Evolutionary conservation across 2,329 filamentous ascomycete species (phyloP).

Genomic region (Diplocarpon rosae): DNA sequence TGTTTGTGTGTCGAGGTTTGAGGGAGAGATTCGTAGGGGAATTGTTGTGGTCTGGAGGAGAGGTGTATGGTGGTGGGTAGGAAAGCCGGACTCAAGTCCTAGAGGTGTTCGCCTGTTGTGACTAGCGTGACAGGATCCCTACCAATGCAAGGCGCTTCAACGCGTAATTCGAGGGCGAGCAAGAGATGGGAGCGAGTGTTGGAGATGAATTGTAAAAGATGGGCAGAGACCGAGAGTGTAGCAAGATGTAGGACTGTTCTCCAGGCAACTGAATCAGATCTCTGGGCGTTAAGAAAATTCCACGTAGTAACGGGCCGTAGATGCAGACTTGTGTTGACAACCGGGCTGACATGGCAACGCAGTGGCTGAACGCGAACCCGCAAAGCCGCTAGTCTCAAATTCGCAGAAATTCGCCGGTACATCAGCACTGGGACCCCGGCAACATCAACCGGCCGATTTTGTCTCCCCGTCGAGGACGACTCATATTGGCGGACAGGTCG

Average conservation of each 20-base stretch:
- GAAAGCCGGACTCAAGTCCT: not conserved
- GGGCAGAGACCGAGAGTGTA: not conserved
- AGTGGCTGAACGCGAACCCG: conserved; percentile 8
- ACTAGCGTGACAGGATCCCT: conserved; percentile 6
- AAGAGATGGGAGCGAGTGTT: conserved; percentile 1
- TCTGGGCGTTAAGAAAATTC: not conserved
- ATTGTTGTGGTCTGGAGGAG: conserved; percentile 5
- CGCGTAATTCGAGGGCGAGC: conserved; percentile 3
- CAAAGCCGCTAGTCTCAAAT: not conserved
- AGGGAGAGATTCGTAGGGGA: conserved; percentile 1
- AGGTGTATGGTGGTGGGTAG: conserved; percentile 2
- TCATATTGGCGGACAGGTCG: conserved; percentile 8
- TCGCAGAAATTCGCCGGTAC: not conserved
- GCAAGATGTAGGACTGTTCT: not conserved
- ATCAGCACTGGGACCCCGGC: not conserved
- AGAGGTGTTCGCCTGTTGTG: conserved; percentile 1
- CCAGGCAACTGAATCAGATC: not conserved
- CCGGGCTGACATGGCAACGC: not conserved
- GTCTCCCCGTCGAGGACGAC: not conserved
- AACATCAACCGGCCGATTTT: too few species aligned
- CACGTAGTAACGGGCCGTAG: too few species aligned
- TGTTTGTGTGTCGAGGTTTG: conserved; percentile 18
- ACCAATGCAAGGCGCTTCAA: conserved; percentile 1
- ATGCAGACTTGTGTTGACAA: not conserved
- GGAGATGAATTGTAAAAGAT: not conserved